Evolutionary conservation across 1,284 basidiomycete species (phyloP).

Genomic region (Fomitopsis palustris): DNA sequence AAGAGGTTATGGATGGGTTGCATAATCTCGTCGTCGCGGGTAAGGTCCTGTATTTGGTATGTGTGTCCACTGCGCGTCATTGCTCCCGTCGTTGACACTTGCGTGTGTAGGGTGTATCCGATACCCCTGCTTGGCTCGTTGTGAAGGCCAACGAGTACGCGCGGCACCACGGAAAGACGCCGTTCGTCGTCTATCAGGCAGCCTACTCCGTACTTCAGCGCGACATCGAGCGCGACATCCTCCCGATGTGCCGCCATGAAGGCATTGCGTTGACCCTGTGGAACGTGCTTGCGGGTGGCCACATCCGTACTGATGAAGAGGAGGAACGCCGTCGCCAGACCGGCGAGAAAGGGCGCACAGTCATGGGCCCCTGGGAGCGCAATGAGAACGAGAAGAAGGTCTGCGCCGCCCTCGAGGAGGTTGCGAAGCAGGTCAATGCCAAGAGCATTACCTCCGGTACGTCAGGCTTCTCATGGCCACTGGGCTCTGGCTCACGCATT

Average conservation of each 20-base stretch:
- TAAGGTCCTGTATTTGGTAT: conserved; percentile 44
- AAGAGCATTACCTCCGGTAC: conserved; percentile 27
- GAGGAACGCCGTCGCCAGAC: conserved; percentile 26
- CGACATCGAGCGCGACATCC: conserved; percentile 48
- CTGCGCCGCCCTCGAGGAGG: conserved; percentile 38
- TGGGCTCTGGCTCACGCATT: background rate
- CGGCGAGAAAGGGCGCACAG: conserved; percentile 41
- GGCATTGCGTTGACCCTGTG: conserved; percentile 47
- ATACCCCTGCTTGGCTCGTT: conserved; percentile 54
- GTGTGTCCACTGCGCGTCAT: background rate
- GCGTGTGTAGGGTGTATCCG: conserved; percentile 26
- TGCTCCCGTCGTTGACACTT: background rate
- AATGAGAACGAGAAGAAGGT: conserved; percentile 36
- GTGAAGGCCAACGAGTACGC: conserved; percentile 49
- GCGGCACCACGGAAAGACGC: conserved; percentile 38
- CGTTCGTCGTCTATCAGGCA: conserved; percentile 50
- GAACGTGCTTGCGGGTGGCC: conserved; percentile 44
- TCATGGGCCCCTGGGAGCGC: conserved; percentile 35
- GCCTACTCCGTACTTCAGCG: conserved; percentile 42
- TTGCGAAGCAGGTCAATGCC: conserved; percentile 39
- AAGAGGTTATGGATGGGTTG: conserved; percentile 49
- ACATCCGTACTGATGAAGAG: conserved; percentile 37
- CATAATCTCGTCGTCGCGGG: conserved; percentile 39
- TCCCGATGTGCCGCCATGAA: conserved; percentile 45
- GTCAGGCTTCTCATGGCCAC: background rate